Conservation (phyloP, 2,329 filamentous ascomycete species). For the Phyllosticta paracitricarpa region DNA sequence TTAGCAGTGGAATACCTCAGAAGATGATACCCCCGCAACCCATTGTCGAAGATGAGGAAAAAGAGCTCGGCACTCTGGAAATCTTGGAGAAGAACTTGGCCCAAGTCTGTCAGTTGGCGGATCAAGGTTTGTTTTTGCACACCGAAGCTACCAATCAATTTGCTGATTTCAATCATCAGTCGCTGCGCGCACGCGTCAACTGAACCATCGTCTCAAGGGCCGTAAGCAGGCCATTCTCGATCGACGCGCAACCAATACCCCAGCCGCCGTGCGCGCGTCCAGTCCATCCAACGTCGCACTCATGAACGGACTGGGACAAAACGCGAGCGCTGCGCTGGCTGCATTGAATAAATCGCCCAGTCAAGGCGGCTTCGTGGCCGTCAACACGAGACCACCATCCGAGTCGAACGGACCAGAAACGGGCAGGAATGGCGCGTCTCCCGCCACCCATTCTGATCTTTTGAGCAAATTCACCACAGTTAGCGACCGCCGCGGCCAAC, state of each 20-base stretch:
- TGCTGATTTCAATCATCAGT: slow-evolving; percentile 32
- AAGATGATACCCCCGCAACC: slow-evolving; percentile 72
- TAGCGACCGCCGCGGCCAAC: slow-evolving; percentile 37
- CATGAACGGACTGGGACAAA: slow-evolving; percentile 28
- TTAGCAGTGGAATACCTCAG: slow-evolving; percentile 72
- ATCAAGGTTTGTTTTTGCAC: slow-evolving; percentile 46
- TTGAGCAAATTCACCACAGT: slow-evolving; percentile 54
- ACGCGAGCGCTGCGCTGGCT: slow-evolving; percentile 23
- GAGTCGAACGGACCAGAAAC: slow-evolving; percentile 22
- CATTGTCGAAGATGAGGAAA: slow-evolving; percentile 75
- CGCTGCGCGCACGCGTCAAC: slow-evolving; percentile 60
- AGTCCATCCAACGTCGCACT: slow-evolving; percentile 33
- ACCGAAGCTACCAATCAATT: not conserved
- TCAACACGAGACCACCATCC: slow-evolving; percentile 42
- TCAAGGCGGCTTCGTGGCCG: slow-evolving; percentile 45
- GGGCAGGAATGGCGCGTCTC: slow-evolving; percentile 41
- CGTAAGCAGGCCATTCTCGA: slow-evolving; percentile 63
- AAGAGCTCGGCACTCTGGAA: slow-evolving; percentile 73
- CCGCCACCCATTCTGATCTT: slow-evolving; percentile 48
- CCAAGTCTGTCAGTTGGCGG: slow-evolving; percentile 69
- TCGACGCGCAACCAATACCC: slow-evolving; percentile 45
- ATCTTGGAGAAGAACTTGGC: slow-evolving; percentile 71
- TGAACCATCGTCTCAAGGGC: slow-evolving; percentile 71
- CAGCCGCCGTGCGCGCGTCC: slow-evolving; percentile 24
- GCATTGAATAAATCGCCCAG: slow-evolving; percentile 21